These are phyloP conservation scores for Protea cynaroides DNA, from an alignment of 164 flowering plant species.

Conservation along the genomic window DNA sequence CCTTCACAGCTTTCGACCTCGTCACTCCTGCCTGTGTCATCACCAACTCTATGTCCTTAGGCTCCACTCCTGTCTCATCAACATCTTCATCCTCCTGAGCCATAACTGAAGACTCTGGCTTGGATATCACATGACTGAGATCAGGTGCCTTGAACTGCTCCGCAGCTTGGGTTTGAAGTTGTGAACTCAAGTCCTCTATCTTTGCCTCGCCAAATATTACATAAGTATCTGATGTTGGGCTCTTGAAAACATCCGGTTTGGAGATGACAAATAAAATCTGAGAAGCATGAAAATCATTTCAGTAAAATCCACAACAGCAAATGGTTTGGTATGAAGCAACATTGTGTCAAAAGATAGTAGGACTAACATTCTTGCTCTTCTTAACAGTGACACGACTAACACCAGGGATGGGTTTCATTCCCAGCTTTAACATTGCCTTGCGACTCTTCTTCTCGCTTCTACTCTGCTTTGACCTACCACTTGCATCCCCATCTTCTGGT, in stretches of 20 bases:
- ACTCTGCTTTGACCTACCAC: conserved; percentile 35
- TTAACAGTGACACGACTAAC: conserved; percentile 33
- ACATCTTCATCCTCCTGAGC: conserved; percentile 36
- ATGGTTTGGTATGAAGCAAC: no score
- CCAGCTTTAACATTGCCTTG: conserved; percentile 36
- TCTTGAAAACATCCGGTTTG: conserved; percentile 37
- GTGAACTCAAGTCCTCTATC: conserved; percentile 39
- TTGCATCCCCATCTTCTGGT: conserved; percentile 23
- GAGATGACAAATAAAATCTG: conserved; percentile 38
- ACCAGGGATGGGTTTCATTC: conserved; percentile 34
- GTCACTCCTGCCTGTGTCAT: conserved; percentile 41
- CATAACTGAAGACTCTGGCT: conserved; percentile 25
- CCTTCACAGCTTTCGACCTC: conserved; percentile 33
- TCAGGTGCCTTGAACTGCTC: conserved; percentile 38
- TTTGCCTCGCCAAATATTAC: conserved; percentile 35
- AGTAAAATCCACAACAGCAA: no score
- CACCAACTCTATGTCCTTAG: conserved; percentile 34
- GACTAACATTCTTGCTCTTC: conserved; percentile 32
- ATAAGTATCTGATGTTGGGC: conserved; percentile 33
- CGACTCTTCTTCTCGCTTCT: conserved; percentile 36
- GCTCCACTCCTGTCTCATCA: conserved; percentile 35
- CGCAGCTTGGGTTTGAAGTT: conserved; percentile 36
- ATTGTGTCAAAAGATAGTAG: not conserved
- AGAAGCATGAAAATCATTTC: not conserved
- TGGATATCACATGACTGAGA: conserved; percentile 25